phyloP scores from a whole-genome alignment of 148 eudicot genomes.

The Spergularia marina region DNA sequence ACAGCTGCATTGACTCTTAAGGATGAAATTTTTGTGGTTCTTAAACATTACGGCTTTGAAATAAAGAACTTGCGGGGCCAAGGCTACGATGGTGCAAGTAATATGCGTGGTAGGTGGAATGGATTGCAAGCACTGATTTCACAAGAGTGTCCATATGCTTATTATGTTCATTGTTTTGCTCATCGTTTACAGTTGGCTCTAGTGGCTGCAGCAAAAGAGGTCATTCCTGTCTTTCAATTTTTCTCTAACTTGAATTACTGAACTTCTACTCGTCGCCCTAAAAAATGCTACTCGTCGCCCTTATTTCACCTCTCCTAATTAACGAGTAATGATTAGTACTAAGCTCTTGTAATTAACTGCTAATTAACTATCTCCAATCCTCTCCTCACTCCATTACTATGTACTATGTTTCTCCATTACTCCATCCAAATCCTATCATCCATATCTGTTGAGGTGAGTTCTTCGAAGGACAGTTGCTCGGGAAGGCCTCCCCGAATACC shows the following conservation, averaged over 20 bases:
- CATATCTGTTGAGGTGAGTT: too few species aligned
- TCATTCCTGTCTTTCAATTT: not conserved
- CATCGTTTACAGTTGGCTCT: conserved; percentile 12
- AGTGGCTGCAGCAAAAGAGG: conserved; percentile 1
- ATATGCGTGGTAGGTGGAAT: conserved; percentile 8
- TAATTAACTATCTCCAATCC: too few species aligned
- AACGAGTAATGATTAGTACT: too few species aligned
- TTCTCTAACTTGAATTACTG: not conserved
- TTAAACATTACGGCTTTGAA: not conserved
- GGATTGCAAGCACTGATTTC: conserved; percentile 9
- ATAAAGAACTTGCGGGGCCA: not conserved
- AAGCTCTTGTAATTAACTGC: too few species aligned
- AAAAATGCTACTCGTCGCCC: too few species aligned
- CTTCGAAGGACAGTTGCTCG: too few species aligned
- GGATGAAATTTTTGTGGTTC: not conserved
- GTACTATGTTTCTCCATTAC: too few species aligned
- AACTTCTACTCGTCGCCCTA: too few species aligned
- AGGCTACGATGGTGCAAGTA: conserved; percentile 18
- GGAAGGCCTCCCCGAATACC: too few species aligned
- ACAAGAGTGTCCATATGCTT: conserved; percentile 11
- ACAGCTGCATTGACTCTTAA: conserved; percentile 9
- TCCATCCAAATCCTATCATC: too few species aligned
- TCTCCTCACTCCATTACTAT: too few species aligned
- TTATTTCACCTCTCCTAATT: too few species aligned
- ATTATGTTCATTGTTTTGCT: conserved; percentile 14